Evolutionary conservation across 169 alveolate species (phyloP).

Genomic region (Plasmodium yoelii): DNA sequence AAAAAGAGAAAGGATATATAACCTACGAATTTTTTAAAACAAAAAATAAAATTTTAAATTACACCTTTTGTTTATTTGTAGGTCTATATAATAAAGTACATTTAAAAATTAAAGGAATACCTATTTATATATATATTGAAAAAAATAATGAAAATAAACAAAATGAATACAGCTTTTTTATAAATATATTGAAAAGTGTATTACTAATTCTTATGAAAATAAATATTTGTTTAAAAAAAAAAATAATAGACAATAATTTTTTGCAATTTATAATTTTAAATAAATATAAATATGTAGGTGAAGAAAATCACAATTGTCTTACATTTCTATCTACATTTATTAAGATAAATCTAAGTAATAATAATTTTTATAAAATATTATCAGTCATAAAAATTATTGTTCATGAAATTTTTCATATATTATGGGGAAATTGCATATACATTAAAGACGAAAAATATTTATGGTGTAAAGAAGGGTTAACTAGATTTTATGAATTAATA

Average conservation of each 20-base stretch:
- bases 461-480: slow-evolving; percentile 57
- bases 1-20: slow-evolving; percentile 4
- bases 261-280: slow-evolving; percentile 40
- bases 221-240: slow-evolving; percentile 6
- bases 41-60: slow-evolving; percentile 5
- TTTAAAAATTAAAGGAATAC: slow-evolving; percentile 6
- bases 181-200: slow-evolving; percentile 4
- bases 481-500: slow-evolving; percentile 34
- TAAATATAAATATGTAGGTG: slow-evolving; percentile 53
- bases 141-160: not conserved
- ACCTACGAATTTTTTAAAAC: slow-evolving; percentile 37
- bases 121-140: slow-evolving; percentile 48
- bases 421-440: slow-evolving; percentile 68
- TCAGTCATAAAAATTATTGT: slow-evolving; percentile 8
- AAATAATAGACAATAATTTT: slow-evolving; percentile 14
- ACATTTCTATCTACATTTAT: slow-evolving; percentile 20
- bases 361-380: not conserved
- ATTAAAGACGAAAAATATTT: slow-evolving; percentile 36
- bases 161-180: not conserved
- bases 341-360: not conserved
- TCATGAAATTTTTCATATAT: slow-evolving; percentile 42
- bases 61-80: slow-evolving; percentile 53
- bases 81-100: slow-evolving; percentile 36
- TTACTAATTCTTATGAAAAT: slow-evolving; percentile 16
- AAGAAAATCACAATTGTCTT: slow-evolving; percentile 47